A percentile compares a stretch with the other conserved stretches of the same genome.
phyloP scores from a whole-genome alignment of 495 filamentous ascomycete species.

The Aspergillus avenaceus region DNA sequence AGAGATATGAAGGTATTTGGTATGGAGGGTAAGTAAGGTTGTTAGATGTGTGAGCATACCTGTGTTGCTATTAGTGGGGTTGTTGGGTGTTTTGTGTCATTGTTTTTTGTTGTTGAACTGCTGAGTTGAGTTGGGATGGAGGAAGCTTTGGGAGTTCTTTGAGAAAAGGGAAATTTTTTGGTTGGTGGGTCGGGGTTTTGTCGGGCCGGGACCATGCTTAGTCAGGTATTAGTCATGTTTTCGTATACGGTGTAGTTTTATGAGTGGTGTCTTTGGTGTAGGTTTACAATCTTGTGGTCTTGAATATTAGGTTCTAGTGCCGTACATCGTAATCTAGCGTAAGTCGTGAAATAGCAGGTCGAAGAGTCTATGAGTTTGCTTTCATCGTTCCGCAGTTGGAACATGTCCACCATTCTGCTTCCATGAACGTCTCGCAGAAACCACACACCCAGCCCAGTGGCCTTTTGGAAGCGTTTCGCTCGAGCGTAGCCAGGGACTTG shows the following conservation, averaged over 20 bases:
- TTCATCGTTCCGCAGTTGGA: conserved; percentile 67
- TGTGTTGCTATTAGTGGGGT: neutral
- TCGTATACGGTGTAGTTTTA: neutral
- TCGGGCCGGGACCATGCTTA: conserved; percentile 2
- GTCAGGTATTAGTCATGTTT: neutral
- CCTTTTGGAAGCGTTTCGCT: conserved; percentile 35
- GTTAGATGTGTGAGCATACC: conserved; percentile 4
- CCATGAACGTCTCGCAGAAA: conserved; percentile 61
- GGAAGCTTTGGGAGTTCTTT: neutral
- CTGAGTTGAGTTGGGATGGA: neutral
- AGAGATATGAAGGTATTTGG: no score
- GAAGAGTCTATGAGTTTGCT: conserved; percentile 50
- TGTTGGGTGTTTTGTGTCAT: neutral
- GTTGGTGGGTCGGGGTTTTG: conserved; percentile 4
- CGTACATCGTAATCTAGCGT: neutral
- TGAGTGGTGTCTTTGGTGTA: neutral
- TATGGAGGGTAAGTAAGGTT: no score
- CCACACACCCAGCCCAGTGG: conserved; percentile 67
- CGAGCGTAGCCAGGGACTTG: conserved; percentile 33
- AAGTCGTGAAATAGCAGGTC: no score
- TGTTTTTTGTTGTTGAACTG: neutral
- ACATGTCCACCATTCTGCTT: conserved; percentile 77
- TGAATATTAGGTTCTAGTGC: no score
- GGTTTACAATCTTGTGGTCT: no score
- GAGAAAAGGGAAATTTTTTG: conserved; percentile 1